phyloP scores from a whole-genome alignment of 139 green algal species.

The Edaphochlamys debaryana region DNA sequence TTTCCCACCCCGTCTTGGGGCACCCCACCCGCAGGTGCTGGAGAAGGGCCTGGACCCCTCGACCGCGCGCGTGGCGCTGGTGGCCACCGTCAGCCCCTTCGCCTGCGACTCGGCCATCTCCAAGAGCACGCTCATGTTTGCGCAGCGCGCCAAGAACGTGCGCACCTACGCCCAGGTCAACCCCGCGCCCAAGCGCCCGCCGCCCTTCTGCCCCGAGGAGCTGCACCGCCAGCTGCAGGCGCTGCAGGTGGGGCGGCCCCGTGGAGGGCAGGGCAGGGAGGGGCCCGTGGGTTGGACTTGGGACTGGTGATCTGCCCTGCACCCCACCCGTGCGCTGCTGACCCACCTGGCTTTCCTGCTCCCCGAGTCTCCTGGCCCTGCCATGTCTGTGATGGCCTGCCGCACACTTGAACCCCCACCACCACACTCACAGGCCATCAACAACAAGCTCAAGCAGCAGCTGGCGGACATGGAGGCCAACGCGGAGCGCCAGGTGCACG shows the following conservation, averaged over 20 bases:
- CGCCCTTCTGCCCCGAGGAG: conserved; percentile 3
- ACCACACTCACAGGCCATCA: neutral
- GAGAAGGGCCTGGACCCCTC: conserved; percentile 9
- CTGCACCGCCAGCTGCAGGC: conserved; percentile 22
- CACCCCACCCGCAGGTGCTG: conserved; percentile 26
- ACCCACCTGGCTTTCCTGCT: too few species aligned
- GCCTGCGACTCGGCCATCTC: neutral
- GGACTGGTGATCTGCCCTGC: too few species aligned
- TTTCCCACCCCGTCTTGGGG: too few species aligned
- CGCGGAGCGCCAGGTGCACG: neutral
- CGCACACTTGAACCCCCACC: too few species aligned
- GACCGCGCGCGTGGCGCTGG: conserved; percentile 22
- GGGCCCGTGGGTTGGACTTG: too few species aligned
- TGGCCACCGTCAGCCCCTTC: conserved; percentile 25
- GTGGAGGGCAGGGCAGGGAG: neutral
- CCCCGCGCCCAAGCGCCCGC: neutral
- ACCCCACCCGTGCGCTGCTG: too few species aligned
- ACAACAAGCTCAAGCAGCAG: conserved; percentile 30
- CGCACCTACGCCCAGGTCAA: conserved; percentile 36
- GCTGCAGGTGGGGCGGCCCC: neutral
- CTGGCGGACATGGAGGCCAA: conserved; percentile 14
- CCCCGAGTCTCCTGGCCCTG: too few species aligned
- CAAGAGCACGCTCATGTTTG: conserved; percentile 32
- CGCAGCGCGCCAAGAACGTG: conserved; percentile 26
- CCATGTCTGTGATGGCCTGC: too few species aligned